Evolutionary conservation across 2,329 filamentous ascomycete genomes (phyloP), one percentile per base, ranked within the genome.

Genomic region (Verticillium albo-atrum): DNA sequence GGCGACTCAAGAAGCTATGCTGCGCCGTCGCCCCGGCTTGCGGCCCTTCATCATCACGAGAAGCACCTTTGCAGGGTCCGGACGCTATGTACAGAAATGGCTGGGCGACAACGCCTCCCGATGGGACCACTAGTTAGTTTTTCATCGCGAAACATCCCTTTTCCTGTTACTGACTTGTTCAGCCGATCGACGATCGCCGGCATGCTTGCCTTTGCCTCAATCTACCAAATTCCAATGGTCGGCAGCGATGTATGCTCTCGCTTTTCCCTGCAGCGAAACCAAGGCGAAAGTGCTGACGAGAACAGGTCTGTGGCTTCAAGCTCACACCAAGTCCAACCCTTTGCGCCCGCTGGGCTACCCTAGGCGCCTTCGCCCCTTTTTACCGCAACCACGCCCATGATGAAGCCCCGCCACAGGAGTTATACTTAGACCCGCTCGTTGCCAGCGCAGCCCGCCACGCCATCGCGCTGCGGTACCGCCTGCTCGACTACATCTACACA

Each of bases 401-500:
- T 28, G 70, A 78, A 15, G 69, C 72, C n/a, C 53, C 62, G 6
- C 54, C 72, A 3, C 88, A 90, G 64, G 88, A 90, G 68, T 89
- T 89, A 42, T 94, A 92, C 72, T 82, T 78, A 53, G 92, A 88
- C 87, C 74, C 78, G 0, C 73, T 77, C 1, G 88, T 90, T 5
- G 78, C 88, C 0, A 74, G 80, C 9, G 87, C 88, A 0, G 89
- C 89, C 0, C 82, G 81, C 58, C 87, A 84, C 60, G 88, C 86
- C 20, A 91, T 93, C 66, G 82, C 82, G 30, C 86, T 87, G 54
- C 83, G 90, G n/a, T 93, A 93, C 75, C 81, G 83, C 32, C 78
- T 93, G n/a, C 78, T 94, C n/a, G 90, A 92, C 67, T 93, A 93
- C 74, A 80, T 91, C 61, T 93, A 94, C 77, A 92, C 90, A 1